A percentile compares a stretch with the other conserved stretches of the same genome.
Evolutionary conservation across 768 basidiomycete species (phyloP).

Genomic region (Gymnopilus dilepis): DNA sequence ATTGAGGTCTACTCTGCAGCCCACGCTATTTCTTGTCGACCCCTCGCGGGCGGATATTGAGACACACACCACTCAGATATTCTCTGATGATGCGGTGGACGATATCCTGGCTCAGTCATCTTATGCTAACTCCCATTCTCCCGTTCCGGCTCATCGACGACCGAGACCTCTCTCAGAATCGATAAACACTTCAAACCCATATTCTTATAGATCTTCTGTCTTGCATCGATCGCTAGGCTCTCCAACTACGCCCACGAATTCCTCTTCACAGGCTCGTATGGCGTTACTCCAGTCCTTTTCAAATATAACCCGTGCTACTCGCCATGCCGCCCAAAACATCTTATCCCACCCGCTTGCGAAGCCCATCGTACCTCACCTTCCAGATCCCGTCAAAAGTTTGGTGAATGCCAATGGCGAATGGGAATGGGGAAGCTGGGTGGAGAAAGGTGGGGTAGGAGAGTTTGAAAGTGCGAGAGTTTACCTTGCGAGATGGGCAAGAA

Average conservation of each 20-base stretch:
- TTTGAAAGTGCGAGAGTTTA: constrained; percentile 97
- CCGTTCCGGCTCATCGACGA: constrained; percentile 82
- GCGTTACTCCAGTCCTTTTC: constrained; percentile 94
- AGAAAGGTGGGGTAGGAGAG: constrained; percentile 91
- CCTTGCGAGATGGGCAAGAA: constrained; percentile 94
- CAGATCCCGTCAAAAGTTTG: constrained; percentile 89
- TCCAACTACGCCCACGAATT: constrained; percentile 52
- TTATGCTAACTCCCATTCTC: constrained; percentile 76
- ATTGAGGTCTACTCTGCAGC: constrained; percentile 84
- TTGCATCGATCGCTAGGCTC: constrained; percentile 79
- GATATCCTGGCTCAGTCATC: constrained; percentile 84
- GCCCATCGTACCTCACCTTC: constrained; percentile 94
- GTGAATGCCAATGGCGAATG: constrained; percentile 90
- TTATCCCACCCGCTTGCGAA: constrained; percentile 95
- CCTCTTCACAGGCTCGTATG: constrained; percentile 73
- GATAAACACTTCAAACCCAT: constrained; percentile 43
- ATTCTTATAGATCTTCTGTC: constrained; percentile 73
- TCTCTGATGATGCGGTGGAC: constrained; percentile 86
- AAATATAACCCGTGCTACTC: constrained; percentile 90
- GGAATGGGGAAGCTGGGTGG: constrained; percentile 94
- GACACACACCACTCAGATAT: constrained; percentile 82
- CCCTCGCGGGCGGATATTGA: constrained; percentile 94
- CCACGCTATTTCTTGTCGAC: constrained; percentile 88
- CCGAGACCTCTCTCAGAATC: constrained; percentile 65
- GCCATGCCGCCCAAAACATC: constrained; percentile 93